Evolutionary conservation across 495 filamentous ascomycete genomes (phyloP), one percentile per base, ranked within the genome.

Genomic region (Podospora comata): DNA sequence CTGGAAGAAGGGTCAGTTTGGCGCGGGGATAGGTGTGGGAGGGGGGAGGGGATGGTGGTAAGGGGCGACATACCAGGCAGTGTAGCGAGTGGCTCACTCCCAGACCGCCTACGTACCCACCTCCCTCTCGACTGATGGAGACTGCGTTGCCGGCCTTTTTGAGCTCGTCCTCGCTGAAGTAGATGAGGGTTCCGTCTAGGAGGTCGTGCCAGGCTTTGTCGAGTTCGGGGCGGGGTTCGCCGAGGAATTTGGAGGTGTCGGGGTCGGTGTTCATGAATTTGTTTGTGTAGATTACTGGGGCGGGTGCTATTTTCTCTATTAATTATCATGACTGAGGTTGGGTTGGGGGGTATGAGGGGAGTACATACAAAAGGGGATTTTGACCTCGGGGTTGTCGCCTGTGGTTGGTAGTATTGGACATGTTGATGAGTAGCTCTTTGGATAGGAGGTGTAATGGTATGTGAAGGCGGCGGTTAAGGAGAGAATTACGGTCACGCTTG

Each of bases 161-260:
- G 15, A 74, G 60, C 30, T 74, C 72, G 27, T 71, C 65, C 34
- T 62, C 59, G 0, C 66, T 64, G 39, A 62, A 69, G 11, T 34
- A 59, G 18, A 74, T 71, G 20, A 67, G 5, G 15, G 72, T 72
- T 1, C 60, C 67, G 20, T 60, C 32, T 4, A 74, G 72, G 0
- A 74, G 56, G 4, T 74, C 61, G 9, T 70, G 67, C 72, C 72
- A 74, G 20, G 72, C 72, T 32, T 68, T 30, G 70, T 74, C 72
- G 4, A 74, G 54, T 26, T 74, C 72, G 3, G 64, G 67, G 1
- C 72, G 59, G 9, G 72, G 72, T 6, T 72, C 30, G 0, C 72
- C 72, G 60, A 72, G 65, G 64, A 74, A 74, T 30, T 67, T 69
- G n/a, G 32, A 34, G 7, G 28, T 70, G 28, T 69, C 70, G 9